Base-by-base conservation (phyloP, 192 early-diverging fungal genomes). In the Podila horticola region DNA sequence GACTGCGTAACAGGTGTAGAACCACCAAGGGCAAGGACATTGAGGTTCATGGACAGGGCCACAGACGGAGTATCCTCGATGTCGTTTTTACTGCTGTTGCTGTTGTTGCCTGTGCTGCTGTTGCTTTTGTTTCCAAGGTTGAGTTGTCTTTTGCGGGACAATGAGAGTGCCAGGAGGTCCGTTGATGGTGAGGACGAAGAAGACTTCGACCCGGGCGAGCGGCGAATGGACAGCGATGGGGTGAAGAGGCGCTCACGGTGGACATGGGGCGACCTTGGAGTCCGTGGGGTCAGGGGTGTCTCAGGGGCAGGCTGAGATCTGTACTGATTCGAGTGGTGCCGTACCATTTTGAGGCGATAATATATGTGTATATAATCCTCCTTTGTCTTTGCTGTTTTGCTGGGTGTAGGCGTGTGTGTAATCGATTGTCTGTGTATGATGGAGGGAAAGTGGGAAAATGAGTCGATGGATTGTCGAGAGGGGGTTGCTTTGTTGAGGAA, bases 211-310 rank as follows among this genome's bases (percentile, higher is more conserved):
- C n/a, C 24, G 17, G 52, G 52, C 2, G 52, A 55, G 24, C 52
- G 20, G 11, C 52, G 52, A 24, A 55, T 6, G n/a, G n/a, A 60
- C 10, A 52, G 30, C 12, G 74, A 67, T 1, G 66, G 33, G 9
- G 64, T 49, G 2, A 63, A 8, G 49, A 69, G 74, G 17, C 60
- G 66, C 26, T 61, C 68, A 28, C 65, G 61, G 29, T 70, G 74
- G 13, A 65, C 26, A 34, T 64, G 67, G 9, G 74, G 74, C 34
- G 62, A 58, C 51, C 67, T 67, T 11, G 74, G 74, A 12, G 74
- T 76, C n/a, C 38, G 67, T 24, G 74, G 74, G 15, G 74, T 76
- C 26, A 70, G 63, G n/a, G 74, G 74, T 0, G 74, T 70, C 31
- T 69, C 74, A 22, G 74, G 74, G 11, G 24, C n/a, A 0, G 28